Conservation (phyloP, 2,329 filamentous ascomycete genomes). For the Scytalidium lignicola region DNA sequence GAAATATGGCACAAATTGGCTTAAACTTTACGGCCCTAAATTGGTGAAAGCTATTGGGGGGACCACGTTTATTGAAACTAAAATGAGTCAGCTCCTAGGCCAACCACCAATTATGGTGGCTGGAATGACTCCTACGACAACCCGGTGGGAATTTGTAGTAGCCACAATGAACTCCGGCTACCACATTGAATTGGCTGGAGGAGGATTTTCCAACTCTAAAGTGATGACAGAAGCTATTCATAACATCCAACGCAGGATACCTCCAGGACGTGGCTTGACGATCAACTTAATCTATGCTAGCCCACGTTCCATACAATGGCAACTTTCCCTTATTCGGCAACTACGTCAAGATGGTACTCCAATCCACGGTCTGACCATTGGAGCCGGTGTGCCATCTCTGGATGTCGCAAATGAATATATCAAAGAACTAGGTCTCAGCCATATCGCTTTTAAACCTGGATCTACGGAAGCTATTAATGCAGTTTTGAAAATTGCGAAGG, state of each 20-base stretch:
- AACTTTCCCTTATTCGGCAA: slow-evolving; percentile 73
- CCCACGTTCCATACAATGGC: slow-evolving; percentile 81
- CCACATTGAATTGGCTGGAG: slow-evolving; percentile 80
- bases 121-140: slow-evolving; percentile 85
- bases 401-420: slow-evolving; percentile 90
- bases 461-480: slow-evolving; percentile 78
- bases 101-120: slow-evolving; percentile 80
- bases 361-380: slow-evolving; percentile 84
- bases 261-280: slow-evolving; percentile 78
- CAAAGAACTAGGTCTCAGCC: slow-evolving; percentile 79
- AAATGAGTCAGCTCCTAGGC: slow-evolving; percentile 80
- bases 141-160: slow-evolving; percentile 82
- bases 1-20: too few species aligned
- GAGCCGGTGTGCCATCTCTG: slow-evolving; percentile 84
- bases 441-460: slow-evolving; percentile 91
- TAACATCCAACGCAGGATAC: slow-evolving; percentile 77
- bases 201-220: slow-evolving; percentile 77
- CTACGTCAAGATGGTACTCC: slow-evolving; percentile 71
- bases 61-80: slow-evolving; percentile 86
- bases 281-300: slow-evolving; percentile 87
- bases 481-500: slow-evolving; percentile 84
- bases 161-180: slow-evolving; percentile 94
- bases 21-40: slow-evolving; percentile 81
- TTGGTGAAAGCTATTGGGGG: slow-evolving; percentile 82
- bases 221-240: slow-evolving; percentile 72